Percentiles rank a stretch among this genome's conserved stretches.
phyloP scores from a whole-genome alignment of 2,329 filamentous ascomycete species.

The Fusarium pseudocircinatum region DNA sequence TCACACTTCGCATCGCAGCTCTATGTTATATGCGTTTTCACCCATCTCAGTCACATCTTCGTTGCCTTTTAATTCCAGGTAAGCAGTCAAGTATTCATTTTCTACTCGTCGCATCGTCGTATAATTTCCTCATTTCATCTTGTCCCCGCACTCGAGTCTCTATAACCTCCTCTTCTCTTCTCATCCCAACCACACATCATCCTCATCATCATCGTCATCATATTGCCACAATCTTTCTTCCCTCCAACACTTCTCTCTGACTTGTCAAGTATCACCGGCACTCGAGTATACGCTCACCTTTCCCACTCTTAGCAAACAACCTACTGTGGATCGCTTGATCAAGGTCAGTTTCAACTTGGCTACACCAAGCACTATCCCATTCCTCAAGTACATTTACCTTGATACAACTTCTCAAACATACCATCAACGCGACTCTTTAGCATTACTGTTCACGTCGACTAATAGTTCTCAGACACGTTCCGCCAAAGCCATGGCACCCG shows the following conservation, averaged over 20 bases:
- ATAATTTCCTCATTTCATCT: not conserved
- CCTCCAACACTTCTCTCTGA: not conserved
- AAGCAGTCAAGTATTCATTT: not conserved
- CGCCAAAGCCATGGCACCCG: conserved; percentile 53
- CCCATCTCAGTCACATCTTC: not conserved
- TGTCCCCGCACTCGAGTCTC: not conserved
- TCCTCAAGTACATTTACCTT: not conserved
- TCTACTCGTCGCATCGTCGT: not conserved
- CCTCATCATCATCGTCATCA: not conserved
- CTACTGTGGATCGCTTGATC: not conserved
- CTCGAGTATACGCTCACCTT: not conserved
- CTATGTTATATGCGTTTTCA: not conserved
- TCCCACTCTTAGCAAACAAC: not conserved
- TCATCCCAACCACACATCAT: not conserved
- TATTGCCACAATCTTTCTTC: not conserved
- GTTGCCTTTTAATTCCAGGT: not conserved
- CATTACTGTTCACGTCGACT: not conserved
- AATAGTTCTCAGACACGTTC: not conserved
- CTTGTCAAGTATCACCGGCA: not conserved
- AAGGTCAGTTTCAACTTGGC: conserved; percentile 11
- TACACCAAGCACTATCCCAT: not conserved
- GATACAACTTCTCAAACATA: not conserved
- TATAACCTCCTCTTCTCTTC: not conserved
- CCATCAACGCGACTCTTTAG: not conserved
- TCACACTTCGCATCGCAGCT: not conserved